Evolutionary conservation across 2,329 filamentous ascomycete genomes (phyloP), one percentile per base, ranked within the genome.

Genomic region (Epichloe glyceriae): DNA sequence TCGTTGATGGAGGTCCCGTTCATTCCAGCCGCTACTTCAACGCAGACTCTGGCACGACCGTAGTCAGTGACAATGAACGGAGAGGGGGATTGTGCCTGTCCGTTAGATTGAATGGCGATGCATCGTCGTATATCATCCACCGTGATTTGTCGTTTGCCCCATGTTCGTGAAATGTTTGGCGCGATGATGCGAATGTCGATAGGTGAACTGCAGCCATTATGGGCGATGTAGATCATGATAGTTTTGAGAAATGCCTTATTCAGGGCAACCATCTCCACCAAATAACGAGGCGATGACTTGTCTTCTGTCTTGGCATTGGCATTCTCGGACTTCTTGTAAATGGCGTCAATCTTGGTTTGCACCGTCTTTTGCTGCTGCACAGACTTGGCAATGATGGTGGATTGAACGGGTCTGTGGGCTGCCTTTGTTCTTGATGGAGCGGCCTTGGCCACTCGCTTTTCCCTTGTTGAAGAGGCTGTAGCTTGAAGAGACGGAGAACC

Each of bases 141-240:
- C 0, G 73, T 76, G 15, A 88, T 83, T 51, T 74, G 73, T 34
- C 84, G 75, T 67, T 85, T 88, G 53, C 84, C 83, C 85, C 85
- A 90, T 38, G 82, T 71, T 55, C 80, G 76, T 12, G 83, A 78
- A 40, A 87, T 72, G 51, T 80, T 74, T 10, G 79, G 79, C 35
- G 77, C 73, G 37, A 89, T 71, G 33, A 73, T 69, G 37, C 74
- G 71, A 43, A 88, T 64, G 58, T 88, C 83, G 22, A 82, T 77
- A 0, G 86, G 82, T 0, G 78, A 72, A 45, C 73, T 70, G 33
- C 70, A 68, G 53, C 83, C 82, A 63, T 84, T 80, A 65, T 90
- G 85, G 1, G 82, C 82, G 53, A 80, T 76, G 59, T 88, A 83
- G 10, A 89, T 68, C 0, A 78, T 76, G 22, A 88, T 69, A 0